phyloP scores from a whole-genome alignment of 106 monocot species.

The Acanthochlamys bracteata region DNA sequence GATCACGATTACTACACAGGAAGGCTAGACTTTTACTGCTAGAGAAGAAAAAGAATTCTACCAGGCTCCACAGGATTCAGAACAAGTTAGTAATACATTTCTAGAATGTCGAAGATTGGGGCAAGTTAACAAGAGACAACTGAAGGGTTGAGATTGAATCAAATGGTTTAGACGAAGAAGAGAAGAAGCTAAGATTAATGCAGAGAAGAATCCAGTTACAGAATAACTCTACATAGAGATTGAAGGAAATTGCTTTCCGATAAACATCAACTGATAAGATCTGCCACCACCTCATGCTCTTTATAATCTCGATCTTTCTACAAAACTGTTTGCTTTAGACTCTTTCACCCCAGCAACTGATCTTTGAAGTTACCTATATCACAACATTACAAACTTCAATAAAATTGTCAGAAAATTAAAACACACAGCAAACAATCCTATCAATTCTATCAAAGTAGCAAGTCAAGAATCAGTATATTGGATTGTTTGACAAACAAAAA shows the following conservation, averaged over 20 bases:
- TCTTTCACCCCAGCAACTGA: neutral
- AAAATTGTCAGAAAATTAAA: too few relatives aligned
- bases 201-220: slow-evolving; percentile 41
- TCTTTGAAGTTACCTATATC: neutral
- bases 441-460: too few relatives aligned
- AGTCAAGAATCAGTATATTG: too few relatives aligned
- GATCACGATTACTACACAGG: too few relatives aligned
- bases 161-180: neutral
- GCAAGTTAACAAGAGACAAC: neutral
- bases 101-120: too few relatives aligned
- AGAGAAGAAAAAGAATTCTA: too few relatives aligned
- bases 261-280: slow-evolving; percentile 49
- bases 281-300: slow-evolving; percentile 36
- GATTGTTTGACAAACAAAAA: too few relatives aligned
- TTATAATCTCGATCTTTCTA: neutral
- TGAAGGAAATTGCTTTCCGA: slow-evolving; percentile 54
- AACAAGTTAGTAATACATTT: too few relatives aligned
- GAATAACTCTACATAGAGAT: slow-evolving; percentile 81
- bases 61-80: too few relatives aligned
- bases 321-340: neutral
- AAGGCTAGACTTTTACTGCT: too few relatives aligned
- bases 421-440: too few relatives aligned
- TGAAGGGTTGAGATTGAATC: neutral
- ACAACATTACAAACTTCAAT: too few relatives aligned
- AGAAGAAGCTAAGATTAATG: neutral